Base-by-base conservation (phyloP, 352 stramenopile genomes). In the Hyaloperonospora brassicae region DNA sequence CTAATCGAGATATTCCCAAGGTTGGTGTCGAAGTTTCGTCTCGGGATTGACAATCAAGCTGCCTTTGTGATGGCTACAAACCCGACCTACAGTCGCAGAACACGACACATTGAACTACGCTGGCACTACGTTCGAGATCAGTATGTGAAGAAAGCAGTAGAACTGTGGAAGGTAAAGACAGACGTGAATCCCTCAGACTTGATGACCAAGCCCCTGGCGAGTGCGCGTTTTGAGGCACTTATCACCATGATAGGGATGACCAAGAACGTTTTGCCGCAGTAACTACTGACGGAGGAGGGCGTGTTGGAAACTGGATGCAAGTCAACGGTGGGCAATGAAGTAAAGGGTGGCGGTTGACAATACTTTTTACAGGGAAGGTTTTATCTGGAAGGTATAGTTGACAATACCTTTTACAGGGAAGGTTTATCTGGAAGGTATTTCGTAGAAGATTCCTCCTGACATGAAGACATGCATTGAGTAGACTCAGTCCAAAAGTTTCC, bases 21-120 rank as follows among this genome's bases (percentile, higher is more conserved):
- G 6, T 17, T 40, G 12, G 50, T 30, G 4, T 38, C 35, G 1
- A 30, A 44, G 25, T 5, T 50, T 22, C 17, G 23, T 5, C 4
- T 62, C n/a, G 54, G 53, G n/a, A 62, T 66, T 24, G 48, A 66
- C 31, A 62, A 66, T 40, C 54, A 52, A 38, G 41, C 52, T 31
- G 59, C 59, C 2, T 40, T 36, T 25, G 47, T 57, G 1, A 54
- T 64, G 44, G 43, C 58, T 41, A 59, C 48, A 10, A 64, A 59
- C n/a, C 49, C 43, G 0, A 53, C 50, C 6, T 64, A 50, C 21
- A 59, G 31, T 21, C 34, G 42, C 12, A 12, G 43, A 17, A 64
- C 39, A 8, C 22, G 50, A 36, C 31, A 58, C 24, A 53, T 59
- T 30, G 34, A 64, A 21, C 25, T 55, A 8, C 24, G 50, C 6